phyloP scores from a whole-genome alignment of 1,284 basidiomycete species.

The Apiotrichum laibachii region DNA sequence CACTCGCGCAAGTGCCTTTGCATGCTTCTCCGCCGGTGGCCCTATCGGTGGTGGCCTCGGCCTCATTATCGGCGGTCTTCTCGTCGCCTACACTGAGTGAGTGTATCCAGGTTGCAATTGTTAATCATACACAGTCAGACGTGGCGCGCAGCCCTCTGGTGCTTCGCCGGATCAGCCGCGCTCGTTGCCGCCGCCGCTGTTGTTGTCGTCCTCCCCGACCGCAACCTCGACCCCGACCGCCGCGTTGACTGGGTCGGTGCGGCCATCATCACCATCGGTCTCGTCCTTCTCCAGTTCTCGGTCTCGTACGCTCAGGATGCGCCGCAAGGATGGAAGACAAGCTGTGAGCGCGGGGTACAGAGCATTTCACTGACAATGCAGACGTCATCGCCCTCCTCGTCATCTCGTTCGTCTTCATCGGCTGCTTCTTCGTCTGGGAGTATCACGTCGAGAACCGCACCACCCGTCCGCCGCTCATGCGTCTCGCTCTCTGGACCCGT shows the following conservation, averaged over 20 bases:
- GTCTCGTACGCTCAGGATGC: constrained; percentile 71
- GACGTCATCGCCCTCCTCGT: constrained; percentile 60
- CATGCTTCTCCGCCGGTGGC: constrained; percentile 70
- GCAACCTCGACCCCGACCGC: constrained; percentile 52
- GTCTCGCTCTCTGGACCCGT: constrained; percentile 65
- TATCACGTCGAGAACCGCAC: constrained; percentile 56
- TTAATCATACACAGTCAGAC: constrained; percentile 19
- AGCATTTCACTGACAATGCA: constrained; percentile 9
- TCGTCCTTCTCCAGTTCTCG: constrained; percentile 75
- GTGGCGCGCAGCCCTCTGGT: constrained; percentile 65
- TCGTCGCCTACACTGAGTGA: constrained; percentile 62
- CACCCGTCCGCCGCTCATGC: constrained; percentile 64
- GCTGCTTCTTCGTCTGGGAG: constrained; percentile 68
- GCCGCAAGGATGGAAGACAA: constrained; percentile 68
- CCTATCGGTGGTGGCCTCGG: constrained; percentile 74
- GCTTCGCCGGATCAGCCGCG: constrained; percentile 58
- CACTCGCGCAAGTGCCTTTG: constrained; percentile 68
- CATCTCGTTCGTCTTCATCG: constrained; percentile 61
- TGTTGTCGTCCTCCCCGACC: constrained; percentile 59
- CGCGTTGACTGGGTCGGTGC: constrained; percentile 82
- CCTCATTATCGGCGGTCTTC: constrained; percentile 63
- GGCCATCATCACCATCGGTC: constrained; percentile 66
- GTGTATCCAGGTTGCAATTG: constrained; percentile 11
- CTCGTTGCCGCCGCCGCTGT: constrained; percentile 57
- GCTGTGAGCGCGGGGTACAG: constrained; percentile 57